Evolutionary conservation across 23 red algal species (phyloP), one percentile per base, ranked within the genome.

Genomic region (Gracilaria domingensis): DNA sequence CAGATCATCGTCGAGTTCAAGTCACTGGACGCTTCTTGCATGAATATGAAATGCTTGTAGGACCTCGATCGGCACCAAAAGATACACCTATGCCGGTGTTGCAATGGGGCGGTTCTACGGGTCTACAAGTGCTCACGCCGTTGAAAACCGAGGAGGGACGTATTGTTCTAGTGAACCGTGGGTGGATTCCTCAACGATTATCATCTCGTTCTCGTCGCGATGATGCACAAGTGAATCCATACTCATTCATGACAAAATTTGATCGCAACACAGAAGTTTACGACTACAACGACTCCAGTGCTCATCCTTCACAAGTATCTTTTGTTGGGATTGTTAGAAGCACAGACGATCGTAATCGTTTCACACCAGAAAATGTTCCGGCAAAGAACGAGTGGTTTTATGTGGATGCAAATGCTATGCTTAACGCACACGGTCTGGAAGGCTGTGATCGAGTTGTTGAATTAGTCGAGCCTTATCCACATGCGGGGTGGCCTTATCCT

Each of bases 71-170:
- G 4, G 89, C 77, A 12, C 89, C 89, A n/a, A 92, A 83, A 78
- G 50, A 83, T 75, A 42, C 70, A 6, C 80, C 89, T 0, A 60
- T 50, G 51, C 67, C 89, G 4, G 80, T 92, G 8, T 48, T 83
- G 65, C 89, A 92, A 62, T 92, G 89, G 89, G 89, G 79, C 49
- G 89, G 89, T 30, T 74, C 89, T 44, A 57, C 89, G 12, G 89
- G 88, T 77, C 45, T 92, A 29, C 80, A 84, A 75, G 79, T 92
- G 25, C 48, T 92, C 37, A 92, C 89, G 35, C 89, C 89, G 14
- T 38, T 83, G 11, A 51, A 76, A 13, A 58, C 80, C 17, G 79
- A 83, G 4, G 65, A 83, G 37, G 89, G 89, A 2, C 26, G 62
- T 12, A 66, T 92, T 26, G 65, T 84, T 21, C 64, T 92, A n/a